A percentile compares a stretch with the other conserved stretches of the same genome.
phyloP scores from a whole-genome alignment of 2,329 filamentous ascomycete genomes.

The Nemania diffusa region DNA sequence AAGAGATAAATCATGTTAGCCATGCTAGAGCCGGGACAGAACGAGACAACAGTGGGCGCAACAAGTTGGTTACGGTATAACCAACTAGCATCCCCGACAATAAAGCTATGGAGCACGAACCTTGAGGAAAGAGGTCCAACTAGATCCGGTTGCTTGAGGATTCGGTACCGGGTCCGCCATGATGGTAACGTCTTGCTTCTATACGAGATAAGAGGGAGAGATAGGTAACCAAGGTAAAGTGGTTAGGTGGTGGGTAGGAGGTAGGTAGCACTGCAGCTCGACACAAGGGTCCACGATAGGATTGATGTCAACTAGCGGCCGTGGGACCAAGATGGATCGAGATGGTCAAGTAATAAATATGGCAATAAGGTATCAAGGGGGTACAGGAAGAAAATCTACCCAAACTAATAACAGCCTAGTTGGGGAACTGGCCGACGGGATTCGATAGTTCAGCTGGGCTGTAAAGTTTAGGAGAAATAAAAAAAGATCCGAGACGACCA shows the following conservation, averaged over 20 bases:
- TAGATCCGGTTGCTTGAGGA: conserved; percentile 47
- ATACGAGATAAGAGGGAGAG: not conserved
- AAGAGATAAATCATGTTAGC: conserved; percentile 19
- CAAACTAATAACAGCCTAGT: conserved; percentile 10
- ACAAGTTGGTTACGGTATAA: not conserved
- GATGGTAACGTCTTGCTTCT: conserved; percentile 25
- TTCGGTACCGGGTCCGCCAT: conserved; percentile 46
- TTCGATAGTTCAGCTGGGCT: conserved; percentile 2
- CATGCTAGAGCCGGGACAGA: not conserved
- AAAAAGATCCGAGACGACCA: too few species aligned
- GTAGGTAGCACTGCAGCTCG: conserved; percentile 29
- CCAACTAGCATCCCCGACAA: not conserved
- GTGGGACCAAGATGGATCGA: not conserved
- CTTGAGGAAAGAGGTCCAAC: conserved; percentile 50
- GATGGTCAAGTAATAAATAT: not conserved
- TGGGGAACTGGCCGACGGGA: not conserved
- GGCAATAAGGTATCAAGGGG: conserved; percentile 3
- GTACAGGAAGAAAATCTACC: not conserved
- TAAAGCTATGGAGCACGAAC: conserved; percentile 34
- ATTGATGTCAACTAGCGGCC: conserved; percentile 10
- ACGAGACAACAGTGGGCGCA: not conserved
- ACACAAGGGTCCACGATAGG: conserved; percentile 25
- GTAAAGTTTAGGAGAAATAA: too few species aligned
- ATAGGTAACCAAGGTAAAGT: not conserved
- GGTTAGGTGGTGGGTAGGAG: not conserved